Evolutionary conservation across 129 eudicot genomes (phyloP).

Genomic region (Deinandra increscens): DNA sequence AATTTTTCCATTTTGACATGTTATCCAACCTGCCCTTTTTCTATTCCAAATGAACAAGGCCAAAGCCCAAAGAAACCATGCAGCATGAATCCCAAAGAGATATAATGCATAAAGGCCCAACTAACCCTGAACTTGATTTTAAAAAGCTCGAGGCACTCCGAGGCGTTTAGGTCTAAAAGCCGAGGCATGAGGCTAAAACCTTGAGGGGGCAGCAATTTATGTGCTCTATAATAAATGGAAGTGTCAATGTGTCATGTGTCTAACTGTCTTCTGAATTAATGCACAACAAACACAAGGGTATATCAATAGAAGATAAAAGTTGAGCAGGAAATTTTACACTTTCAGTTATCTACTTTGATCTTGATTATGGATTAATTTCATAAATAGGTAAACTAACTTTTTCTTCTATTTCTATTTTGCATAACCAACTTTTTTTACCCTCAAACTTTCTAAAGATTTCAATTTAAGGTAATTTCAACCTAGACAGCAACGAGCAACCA

Average conservation of each 20-base stretch:
- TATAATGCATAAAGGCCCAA: constrained; percentile 15
- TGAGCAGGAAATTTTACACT: background rate
- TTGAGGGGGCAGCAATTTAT: background rate
- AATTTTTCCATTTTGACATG: background rate
- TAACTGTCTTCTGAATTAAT: background rate
- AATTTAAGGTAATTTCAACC: background rate
- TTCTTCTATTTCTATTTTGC: background rate
- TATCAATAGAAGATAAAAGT: background rate
- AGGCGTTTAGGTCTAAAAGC: too few relatives aligned
- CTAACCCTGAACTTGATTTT: constrained; percentile 14
- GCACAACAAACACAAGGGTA: background rate
- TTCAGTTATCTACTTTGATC: background rate
- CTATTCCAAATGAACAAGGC: constrained; percentile 1
- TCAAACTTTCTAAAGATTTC: background rate
- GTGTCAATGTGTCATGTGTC: too few relatives aligned
- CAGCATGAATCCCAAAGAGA: background rate
- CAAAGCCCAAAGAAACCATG: constrained; percentile 1
- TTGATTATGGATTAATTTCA: background rate
- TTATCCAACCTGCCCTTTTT: background rate
- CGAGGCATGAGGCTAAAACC: background rate
- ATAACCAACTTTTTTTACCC: background rate
- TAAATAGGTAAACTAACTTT: background rate
- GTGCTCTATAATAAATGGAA: too few relatives aligned
- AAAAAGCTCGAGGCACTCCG: too few relatives aligned
- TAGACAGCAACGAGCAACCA: background rate